Evolutionary conservation across 371 early-diverging fungal genomes (phyloP), one percentile per base, ranked within the genome.

Genomic region (Syncephalastrum sp.): DNA sequence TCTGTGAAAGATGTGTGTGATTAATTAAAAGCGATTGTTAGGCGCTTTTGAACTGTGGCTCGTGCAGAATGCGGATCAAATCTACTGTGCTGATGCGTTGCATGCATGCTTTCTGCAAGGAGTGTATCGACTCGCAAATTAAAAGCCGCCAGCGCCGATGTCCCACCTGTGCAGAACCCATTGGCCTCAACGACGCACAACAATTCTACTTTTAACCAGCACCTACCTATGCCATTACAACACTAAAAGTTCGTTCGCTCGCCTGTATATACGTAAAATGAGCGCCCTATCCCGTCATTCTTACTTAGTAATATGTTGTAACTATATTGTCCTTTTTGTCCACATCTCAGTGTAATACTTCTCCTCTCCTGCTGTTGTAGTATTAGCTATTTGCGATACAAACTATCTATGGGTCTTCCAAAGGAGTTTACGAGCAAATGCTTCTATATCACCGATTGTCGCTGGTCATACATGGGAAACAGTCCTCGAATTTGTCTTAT

Each of bases 101-200:
- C 70, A 95, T 95, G 97, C 99, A 98, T 68, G 90, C 91, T 16
- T 97, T 98, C 70, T 98, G 97, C 79, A 92, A 94, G 66, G 84
- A 85, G 24, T 99, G 99, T 67, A 82, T 99, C 44, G 93, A 98
- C 59, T 81, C 82, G 33, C 84, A 95, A 60, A 78, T 92, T 61
- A 93, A 92, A 61, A 91, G 91, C 12, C 84, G 99, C 15, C 96
- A 97, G 69, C 89, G 99, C 77, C 96, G 97, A 68, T 99, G 99
- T 76, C 99, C 99, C 6, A 90, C 85, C 6, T 99, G 99, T 73
- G 91, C 90, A 44, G 88, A 91, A 63, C 79, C 89, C 16, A 99
- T 99, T 85, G 91, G 93, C 5, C 77, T 84, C 27, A 89, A 86
- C 50, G 99, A 99, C 74, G 89, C 99, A 17, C 84, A 85, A 59